Evolutionary conservation across 306 rosid species (phyloP).

Genomic region (Trifolium repens): DNA sequence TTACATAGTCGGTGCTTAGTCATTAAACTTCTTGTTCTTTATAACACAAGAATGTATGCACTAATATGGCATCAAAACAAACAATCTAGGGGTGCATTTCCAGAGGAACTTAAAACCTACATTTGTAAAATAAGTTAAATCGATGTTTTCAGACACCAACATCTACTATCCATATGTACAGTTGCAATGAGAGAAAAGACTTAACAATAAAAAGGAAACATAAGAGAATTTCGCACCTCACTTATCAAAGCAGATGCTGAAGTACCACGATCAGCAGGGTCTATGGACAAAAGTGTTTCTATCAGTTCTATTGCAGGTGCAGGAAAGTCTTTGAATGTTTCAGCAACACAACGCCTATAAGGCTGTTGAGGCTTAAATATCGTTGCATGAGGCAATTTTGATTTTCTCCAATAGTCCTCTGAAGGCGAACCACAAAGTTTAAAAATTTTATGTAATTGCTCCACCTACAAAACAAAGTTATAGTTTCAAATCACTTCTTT

Average conservation of each 20-base stretch:
- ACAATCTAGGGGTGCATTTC: slow-evolving; percentile 1
- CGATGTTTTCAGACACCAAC: slow-evolving; percentile 12
- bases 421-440: slow-evolving; percentile 95
- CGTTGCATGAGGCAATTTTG: slow-evolving; percentile 94
- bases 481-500: slow-evolving; percentile 33
- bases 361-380: slow-evolving; percentile 96
- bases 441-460: slow-evolving; percentile 89
- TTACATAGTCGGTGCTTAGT: neutral
- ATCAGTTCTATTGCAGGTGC: slow-evolving; percentile 76
- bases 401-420: slow-evolving; percentile 93
- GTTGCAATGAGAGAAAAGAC: neutral
- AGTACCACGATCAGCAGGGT: slow-evolving; percentile 92
- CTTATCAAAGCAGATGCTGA: slow-evolving; percentile 78
- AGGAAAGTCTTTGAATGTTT: slow-evolving; percentile 89
- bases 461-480: slow-evolving; percentile 66
- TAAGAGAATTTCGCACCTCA: slow-evolving; percentile 62
- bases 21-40: neutral
- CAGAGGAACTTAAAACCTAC: slow-evolving; percentile 11
- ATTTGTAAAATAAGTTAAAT: slow-evolving; percentile 10
- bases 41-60: neutral
- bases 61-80: slow-evolving; percentile 2
- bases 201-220: slow-evolving; percentile 15
- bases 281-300: slow-evolving; percentile 79
- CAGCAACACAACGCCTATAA: slow-evolving; percentile 78
- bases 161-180: slow-evolving; percentile 11